A percentile compares a stretch with the other conserved stretches of the same genome.
Conservation (phyloP, 495 filamentous ascomycete genomes). For the Penicillium angulare region DNA sequence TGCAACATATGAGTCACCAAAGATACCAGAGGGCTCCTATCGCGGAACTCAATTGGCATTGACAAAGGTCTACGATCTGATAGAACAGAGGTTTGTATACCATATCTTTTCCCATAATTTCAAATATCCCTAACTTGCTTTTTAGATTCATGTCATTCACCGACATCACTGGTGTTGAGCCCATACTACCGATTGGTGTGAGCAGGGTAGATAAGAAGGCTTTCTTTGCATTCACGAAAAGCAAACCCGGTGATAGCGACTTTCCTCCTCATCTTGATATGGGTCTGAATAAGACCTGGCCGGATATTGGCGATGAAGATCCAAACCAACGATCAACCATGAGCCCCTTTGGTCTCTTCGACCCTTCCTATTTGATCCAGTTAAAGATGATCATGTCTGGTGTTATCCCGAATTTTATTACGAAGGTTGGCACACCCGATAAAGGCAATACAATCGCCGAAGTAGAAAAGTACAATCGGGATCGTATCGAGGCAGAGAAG, state of each 20-base stretch:
- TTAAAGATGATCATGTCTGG: background rate
- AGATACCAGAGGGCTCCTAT: no score
- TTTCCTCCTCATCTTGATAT: conserved; percentile 37
- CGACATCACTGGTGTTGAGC: background rate
- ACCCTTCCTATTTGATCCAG: background rate
- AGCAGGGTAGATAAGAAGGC: background rate
- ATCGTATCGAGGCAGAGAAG: conserved; percentile 17
- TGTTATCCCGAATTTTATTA: background rate
- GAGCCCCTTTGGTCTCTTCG: background rate
- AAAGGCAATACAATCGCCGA: background rate
- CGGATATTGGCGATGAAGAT: background rate
- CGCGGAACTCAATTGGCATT: conserved; percentile 39
- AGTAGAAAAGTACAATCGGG: background rate
- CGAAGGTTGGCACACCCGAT: background rate
- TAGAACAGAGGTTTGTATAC: conserved; percentile 5
- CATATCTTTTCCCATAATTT: background rate
- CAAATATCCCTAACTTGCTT: background rate
- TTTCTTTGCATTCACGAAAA: conserved; percentile 1
- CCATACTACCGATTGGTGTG: background rate
- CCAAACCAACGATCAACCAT: background rate
- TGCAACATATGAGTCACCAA: no score
- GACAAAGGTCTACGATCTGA: conserved; percentile 31
- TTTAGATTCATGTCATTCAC: background rate
- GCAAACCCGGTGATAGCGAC: conserved; percentile 1
- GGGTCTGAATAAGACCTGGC: background rate